These are phyloP conservation scores for Gossypium bickii DNA, from an alignment of 345 rosid genomes.

Conservation along the genomic window DNA sequence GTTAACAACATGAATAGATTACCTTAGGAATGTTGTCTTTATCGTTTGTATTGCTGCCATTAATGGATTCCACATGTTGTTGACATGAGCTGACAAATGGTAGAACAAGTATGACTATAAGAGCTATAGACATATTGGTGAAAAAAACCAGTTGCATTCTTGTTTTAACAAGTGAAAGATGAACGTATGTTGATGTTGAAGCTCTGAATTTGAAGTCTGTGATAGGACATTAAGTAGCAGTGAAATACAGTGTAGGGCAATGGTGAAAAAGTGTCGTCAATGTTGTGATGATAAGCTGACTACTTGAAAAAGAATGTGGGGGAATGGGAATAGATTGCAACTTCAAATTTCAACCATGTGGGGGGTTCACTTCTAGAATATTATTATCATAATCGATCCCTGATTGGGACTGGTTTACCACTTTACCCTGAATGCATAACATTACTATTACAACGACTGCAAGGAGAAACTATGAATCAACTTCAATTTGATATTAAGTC, in stretches of 20 bases:
- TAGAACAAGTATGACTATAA: slow-evolving; percentile 18
- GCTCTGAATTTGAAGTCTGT: not conserved
- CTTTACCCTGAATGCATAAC: not conserved
- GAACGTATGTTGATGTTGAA: not conserved
- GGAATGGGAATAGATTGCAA: slow-evolving; percentile 22
- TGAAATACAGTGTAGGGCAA: not conserved
- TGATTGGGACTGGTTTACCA: not conserved
- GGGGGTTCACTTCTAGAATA: slow-evolving; percentile 31
- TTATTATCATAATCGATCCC: not conserved
- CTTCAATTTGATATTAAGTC: not conserved
- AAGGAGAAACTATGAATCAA: not conserved
- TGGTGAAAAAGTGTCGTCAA: not conserved
- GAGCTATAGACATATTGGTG: slow-evolving; percentile 6
- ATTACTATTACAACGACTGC: not conserved
- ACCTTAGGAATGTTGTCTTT: slow-evolving; percentile 26
- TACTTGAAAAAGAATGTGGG: slow-evolving; percentile 15
- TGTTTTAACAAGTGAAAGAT: slow-evolving; percentile 11
- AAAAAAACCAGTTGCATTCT: slow-evolving; percentile 30
- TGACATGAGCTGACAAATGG: slow-evolving; percentile 31
- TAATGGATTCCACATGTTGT: slow-evolving; percentile 3
- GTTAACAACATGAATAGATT: not conserved
- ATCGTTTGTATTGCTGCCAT: slow-evolving; percentile 9
- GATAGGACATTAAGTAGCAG: not conserved
- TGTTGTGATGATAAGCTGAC: slow-evolving; percentile 10
- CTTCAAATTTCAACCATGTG: slow-evolving; percentile 30